Percentiles rank a stretch among this genome's conserved stretches.
Evolutionary conservation across 2,329 filamentous ascomycete genomes (phyloP).

Genomic region (Aspergillus tamarii): DNA sequence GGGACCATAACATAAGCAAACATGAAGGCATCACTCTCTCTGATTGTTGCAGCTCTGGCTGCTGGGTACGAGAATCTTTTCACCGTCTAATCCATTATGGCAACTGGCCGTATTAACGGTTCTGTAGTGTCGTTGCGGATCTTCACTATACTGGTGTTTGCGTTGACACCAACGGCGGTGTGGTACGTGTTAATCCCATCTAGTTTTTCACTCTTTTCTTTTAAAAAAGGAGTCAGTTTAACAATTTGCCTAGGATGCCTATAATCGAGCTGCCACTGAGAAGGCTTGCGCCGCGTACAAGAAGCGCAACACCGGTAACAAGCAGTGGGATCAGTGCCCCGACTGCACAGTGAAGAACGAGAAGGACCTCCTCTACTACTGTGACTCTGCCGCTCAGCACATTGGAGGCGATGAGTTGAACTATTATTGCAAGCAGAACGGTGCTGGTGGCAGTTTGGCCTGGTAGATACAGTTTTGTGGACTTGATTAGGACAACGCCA

Average conservation of each 20-base stretch:
- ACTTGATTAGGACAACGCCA: neutral
- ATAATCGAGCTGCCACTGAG: constrained; percentile 21
- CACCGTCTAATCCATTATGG: neutral
- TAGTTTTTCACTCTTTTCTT: neutral
- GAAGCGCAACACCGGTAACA: constrained; percentile 24
- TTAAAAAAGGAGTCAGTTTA: neutral
- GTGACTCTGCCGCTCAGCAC: constrained; percentile 23
- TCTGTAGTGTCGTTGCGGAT: constrained; percentile 17
- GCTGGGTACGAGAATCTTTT: constrained; percentile 5
- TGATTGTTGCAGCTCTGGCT: constrained; percentile 13
- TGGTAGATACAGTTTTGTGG: constrained; percentile 9
- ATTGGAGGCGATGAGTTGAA: constrained; percentile 27
- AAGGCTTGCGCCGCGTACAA: constrained; percentile 24
- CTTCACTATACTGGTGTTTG: constrained; percentile 20
- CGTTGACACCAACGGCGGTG: constrained; percentile 17
- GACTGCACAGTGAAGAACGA: constrained; percentile 23
- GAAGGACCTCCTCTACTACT: constrained; percentile 22
- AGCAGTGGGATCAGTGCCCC: constrained; percentile 27
- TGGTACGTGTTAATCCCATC: constrained; percentile 10
- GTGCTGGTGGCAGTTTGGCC: constrained; percentile 20
- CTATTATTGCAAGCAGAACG: constrained; percentile 25
- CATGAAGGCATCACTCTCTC: constrained; percentile 9
- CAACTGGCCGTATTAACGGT: neutral
- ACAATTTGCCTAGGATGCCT: constrained; percentile 14
- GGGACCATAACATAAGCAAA: neutral